Evolutionary conservation across 2,329 filamentous ascomycete genomes (phyloP), one percentile per base, ranked within the genome.

Genomic region (Aureobasidium lini): DNA sequence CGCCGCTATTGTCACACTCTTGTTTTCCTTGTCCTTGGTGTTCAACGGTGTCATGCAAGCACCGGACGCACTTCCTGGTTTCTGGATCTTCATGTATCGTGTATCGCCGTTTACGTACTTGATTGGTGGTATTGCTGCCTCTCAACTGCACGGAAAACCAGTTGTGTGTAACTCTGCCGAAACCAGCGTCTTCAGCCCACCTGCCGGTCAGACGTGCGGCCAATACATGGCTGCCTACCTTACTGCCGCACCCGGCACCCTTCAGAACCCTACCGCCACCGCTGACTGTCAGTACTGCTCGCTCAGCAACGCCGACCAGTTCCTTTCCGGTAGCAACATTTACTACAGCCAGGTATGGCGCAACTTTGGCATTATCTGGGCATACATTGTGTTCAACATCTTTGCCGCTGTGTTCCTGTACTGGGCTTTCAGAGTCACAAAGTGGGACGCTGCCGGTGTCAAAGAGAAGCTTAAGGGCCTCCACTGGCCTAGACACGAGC

Each of bases 61-160:
- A 0, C 81, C 84, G 0, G 61, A 67, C 3, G 76, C 78, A 0
- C 76, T 90, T 1, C 87, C 87, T 0, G 79, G 82, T 0, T 90
- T 90, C 75, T 91, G 87, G 87, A 83, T 84, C 62, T 90, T 89
- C 74, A 90, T 90, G 87, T 88, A 89, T 71, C 79, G 83, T 29
- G 76, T 84, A 10, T 84, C 80, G 0, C 85, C 85, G 0, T 85
- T 88, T 61, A 88, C 84, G 0, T 89, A 89, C 71, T 83, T 79
- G 77, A 67, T 78, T 18, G 67, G 62, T 16, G 73, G 73, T 9
- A 71, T 77, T 39, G 69, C 74, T 2, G 65, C 69, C 5, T 71
- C 74, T 0, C 71, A 73, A 67, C 68, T 85, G 0, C 71, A 74
- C 2, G 71, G 67, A 0, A 76, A 76, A 1, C 63, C 70, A 8